Percentiles rank a stretch among this genome's conserved stretches.
phyloP scores from a whole-genome alignment of 2,329 filamentous ascomycete species.

The Diaporthe amygdali region DNA sequence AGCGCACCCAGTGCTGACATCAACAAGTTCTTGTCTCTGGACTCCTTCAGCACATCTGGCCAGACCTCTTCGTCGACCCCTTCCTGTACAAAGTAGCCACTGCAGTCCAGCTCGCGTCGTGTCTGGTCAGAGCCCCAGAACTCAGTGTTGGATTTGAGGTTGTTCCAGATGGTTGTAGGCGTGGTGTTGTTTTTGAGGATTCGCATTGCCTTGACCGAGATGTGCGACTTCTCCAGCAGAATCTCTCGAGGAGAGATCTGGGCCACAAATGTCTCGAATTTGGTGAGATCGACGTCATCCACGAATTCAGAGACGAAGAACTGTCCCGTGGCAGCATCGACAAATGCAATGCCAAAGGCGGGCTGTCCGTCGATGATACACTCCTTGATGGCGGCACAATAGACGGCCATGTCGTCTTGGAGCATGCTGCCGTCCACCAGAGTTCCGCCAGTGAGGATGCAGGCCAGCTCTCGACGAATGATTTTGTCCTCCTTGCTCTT shows the following conservation, averaged over 20 bases:
- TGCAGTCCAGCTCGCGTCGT: constrained; percentile 78
- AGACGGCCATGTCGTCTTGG: constrained; percentile 96
- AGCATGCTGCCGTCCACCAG: constrained; percentile 96
- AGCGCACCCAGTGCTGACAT: constrained; percentile 94
- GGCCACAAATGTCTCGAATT: constrained; percentile 95
- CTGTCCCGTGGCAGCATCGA: constrained; percentile 93
- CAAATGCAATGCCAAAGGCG: constrained; percentile 89
- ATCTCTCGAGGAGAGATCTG: constrained; percentile 90
- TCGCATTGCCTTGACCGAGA: constrained; percentile 87
- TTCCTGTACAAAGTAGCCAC: constrained; percentile 75
- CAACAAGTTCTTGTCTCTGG: constrained; percentile 77
- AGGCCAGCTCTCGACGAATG: constrained; percentile 87
- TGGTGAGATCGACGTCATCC: constrained; percentile 92
- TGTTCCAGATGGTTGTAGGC: constrained; percentile 94
- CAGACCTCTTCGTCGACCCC: constrained; percentile 66
- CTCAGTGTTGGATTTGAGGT: constrained; percentile 83
- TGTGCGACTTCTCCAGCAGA: constrained; percentile 82
- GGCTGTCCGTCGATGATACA: constrained; percentile 74
- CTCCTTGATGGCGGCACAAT: constrained; percentile 94
- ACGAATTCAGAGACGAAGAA: constrained; percentile 93
- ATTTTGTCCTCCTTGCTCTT: constrained; percentile 84
- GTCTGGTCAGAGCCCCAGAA: constrained; percentile 90
- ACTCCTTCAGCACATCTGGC: constrained; percentile 76
- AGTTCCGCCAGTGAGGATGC: constrained; percentile 89
- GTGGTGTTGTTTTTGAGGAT: constrained; percentile 96